Evolutionary conservation across 2,329 filamentous ascomycete genomes (phyloP).

Genomic region (Neofusicoccum umdonicola): DNA sequence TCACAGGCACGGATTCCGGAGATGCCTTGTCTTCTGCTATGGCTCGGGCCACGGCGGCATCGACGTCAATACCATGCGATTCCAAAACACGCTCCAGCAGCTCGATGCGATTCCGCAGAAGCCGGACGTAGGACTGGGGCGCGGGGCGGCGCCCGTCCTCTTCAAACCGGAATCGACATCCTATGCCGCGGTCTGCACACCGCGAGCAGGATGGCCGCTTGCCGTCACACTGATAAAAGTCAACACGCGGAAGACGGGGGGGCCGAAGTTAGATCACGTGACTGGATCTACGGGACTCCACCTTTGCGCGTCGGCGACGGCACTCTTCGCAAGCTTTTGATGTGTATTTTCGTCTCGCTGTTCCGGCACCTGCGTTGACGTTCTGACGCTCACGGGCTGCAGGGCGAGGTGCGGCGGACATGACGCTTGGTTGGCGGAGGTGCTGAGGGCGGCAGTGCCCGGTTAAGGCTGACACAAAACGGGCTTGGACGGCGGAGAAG

Average conservation of each 20-base stretch:
- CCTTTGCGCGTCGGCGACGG: conserved; percentile 38
- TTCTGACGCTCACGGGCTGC: not conserved
- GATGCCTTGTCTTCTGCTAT: not conserved
- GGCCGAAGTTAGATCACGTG: not conserved
- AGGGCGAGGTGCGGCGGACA: not conserved
- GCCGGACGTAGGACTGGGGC: conserved; percentile 36
- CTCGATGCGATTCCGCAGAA: conserved; percentile 34
- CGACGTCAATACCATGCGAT: conserved; percentile 31
- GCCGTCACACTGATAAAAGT: conserved; percentile 34
- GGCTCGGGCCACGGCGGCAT: conserved; percentile 24
- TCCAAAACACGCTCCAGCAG: conserved; percentile 31
- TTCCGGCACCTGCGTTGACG: not conserved
- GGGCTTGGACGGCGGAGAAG: too few species aligned
- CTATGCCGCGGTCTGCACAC: conserved; percentile 30
- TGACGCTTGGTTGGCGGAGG: not conserved
- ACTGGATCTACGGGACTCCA: conserved; percentile 14
- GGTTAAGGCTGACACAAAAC: not conserved
- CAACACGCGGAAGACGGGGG: not conserved
- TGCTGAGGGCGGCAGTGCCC: not conserved
- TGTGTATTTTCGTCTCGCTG: not conserved
- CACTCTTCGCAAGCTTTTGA: conserved; percentile 38
- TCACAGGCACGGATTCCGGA: not conserved
- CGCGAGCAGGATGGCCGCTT: conserved; percentile 32
- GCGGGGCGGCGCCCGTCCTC: conserved; percentile 37
- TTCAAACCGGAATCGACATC: conserved; percentile 31